A percentile compares a stretch with the other conserved stretches of the same genome.
These are phyloP conservation scores for Lasiosphaeria ovina DNA, from an alignment of 495 filamentous ascomycete genomes.

Conservation along the genomic window DNA sequence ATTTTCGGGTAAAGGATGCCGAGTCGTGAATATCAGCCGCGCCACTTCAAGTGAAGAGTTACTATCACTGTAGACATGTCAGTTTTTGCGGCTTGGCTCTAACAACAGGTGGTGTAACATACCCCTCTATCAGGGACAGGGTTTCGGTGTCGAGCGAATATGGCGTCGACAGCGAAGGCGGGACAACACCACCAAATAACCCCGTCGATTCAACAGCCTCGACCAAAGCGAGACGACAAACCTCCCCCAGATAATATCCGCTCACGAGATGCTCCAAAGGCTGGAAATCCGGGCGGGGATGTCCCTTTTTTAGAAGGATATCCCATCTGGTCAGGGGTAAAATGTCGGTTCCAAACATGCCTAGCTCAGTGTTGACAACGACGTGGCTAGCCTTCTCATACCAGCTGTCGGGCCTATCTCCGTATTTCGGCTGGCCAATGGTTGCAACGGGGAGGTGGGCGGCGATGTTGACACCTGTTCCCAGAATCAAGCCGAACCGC, in stretches of 20 bases:
- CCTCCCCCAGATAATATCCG: slow-evolving; percentile 81
- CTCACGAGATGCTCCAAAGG: slow-evolving; percentile 81
- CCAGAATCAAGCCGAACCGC: slow-evolving; percentile 53
- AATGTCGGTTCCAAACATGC: slow-evolving; percentile 72
- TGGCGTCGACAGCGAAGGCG: slow-evolving; percentile 46
- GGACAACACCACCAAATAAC: slow-evolving; percentile 56
- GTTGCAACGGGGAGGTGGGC: slow-evolving; percentile 53
- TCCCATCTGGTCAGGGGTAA: slow-evolving; percentile 76
- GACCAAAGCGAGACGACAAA: slow-evolving; percentile 66
- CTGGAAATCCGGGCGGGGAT: slow-evolving; percentile 76
- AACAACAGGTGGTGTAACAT: slow-evolving; percentile 25
- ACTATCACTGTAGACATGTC: slow-evolving; percentile 33
- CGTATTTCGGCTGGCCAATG: slow-evolving; percentile 49
- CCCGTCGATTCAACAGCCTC: slow-evolving; percentile 58
- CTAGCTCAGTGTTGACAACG: slow-evolving; percentile 83
- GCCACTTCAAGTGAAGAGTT: slow-evolving; percentile 32
- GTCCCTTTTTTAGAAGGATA: slow-evolving; percentile 55
- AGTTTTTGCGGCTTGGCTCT: not conserved
- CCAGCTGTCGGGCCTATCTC: slow-evolving; percentile 53
- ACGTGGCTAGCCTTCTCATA: slow-evolving; percentile 53
- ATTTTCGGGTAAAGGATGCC: slow-evolving; percentile 44
- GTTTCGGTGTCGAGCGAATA: slow-evolving; percentile 63
- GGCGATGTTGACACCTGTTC: slow-evolving; percentile 57
- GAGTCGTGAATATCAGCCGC: slow-evolving; percentile 34
- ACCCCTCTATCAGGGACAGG: slow-evolving; percentile 59